Conservation (phyloP, 345 rosid species). For the Combretum micranthum region DNA sequence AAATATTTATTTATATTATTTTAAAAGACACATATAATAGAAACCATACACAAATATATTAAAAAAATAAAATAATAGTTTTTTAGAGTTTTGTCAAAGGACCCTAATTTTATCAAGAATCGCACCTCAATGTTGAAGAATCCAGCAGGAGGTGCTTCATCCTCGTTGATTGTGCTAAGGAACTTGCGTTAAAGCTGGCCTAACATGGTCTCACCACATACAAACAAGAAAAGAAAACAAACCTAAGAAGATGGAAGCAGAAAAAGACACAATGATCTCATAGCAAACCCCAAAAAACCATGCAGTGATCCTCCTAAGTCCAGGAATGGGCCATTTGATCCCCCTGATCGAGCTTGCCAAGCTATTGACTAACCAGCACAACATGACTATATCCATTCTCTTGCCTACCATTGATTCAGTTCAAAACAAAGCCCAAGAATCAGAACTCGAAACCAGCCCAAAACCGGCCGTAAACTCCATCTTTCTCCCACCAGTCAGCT, state of each 20-base stretch:
- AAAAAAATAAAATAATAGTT: too few relatives aligned
- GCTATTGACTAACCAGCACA: constrained; percentile 18
- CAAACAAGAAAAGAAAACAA: too few relatives aligned
- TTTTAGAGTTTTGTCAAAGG: too few relatives aligned
- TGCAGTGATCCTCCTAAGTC: constrained; percentile 30
- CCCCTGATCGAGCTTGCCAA: constrained; percentile 38
- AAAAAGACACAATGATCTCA: background rate
- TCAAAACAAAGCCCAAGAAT: constrained; percentile 16
- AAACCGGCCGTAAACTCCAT: constrained; percentile 15
- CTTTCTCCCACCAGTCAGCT: constrained; percentile 35
- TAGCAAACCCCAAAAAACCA: background rate
- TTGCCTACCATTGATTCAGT: constrained; percentile 19
- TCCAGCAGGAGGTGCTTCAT: too few relatives aligned
- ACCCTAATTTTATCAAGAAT: too few relatives aligned
- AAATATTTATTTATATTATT: too few relatives aligned
- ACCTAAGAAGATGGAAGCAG: background rate
- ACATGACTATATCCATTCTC: constrained; percentile 30
- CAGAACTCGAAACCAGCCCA: constrained; percentile 33
- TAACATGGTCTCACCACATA: too few relatives aligned
- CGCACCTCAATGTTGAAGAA: too few relatives aligned
- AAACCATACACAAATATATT: too few relatives aligned
- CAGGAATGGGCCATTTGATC: constrained; percentile 52
- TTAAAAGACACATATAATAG: too few relatives aligned
- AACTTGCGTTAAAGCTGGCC: too few relatives aligned
- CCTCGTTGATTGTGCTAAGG: too few relatives aligned